Evolutionary conservation across 495 filamentous ascomycete genomes (phyloP), one percentile per base, ranked within the genome.

Genomic region (Neurospora sp.): DNA sequence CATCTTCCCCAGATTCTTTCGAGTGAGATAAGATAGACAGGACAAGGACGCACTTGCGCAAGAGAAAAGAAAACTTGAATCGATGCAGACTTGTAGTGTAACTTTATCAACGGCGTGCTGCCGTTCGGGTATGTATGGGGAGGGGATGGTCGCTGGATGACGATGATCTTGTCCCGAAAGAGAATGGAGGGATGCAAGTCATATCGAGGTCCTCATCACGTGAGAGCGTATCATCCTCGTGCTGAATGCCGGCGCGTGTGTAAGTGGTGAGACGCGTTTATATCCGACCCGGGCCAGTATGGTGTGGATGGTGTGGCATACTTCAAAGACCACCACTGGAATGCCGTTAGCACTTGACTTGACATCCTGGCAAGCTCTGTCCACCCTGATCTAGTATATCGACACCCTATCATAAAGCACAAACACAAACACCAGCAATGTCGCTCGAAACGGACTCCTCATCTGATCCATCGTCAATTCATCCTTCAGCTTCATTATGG

Each of bases 171-270:
- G 31, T 34, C 54, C 54, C 28, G 28, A 66, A 9, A 34, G 1
- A 66, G 54, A 66, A 34, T 66, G 28, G 28, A 66, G 54, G 54
- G 31, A 34, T 66, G 54, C 54, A 66, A 66, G 54, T 66, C 24
- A 34, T 34, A 36, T 66, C 54, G 54, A 21, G n/a, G 21, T 7
- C 13, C 31, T 3, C n/a, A 9, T 78, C 76, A 79, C 76, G 76
- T 78, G 78, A 74, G 2, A 31, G 36, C 76, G 76, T 73, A 73
- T 66, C 77, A 71, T 13, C 1, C 42, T 74, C 77, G 77, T 71
- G 77, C 74, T n/a, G 39, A 24, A 24, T 8, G 37, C 13, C 42
- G 28, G 59, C 34, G 42, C 62, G 43, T 39, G 54, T 36, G 24
- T 1, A 19, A 66, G 54, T 66, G 15, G 54, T 17, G 31, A 19